Base-by-base conservation (phyloP, 352 stramenopile species). In the Pythium chondricola region DNA sequence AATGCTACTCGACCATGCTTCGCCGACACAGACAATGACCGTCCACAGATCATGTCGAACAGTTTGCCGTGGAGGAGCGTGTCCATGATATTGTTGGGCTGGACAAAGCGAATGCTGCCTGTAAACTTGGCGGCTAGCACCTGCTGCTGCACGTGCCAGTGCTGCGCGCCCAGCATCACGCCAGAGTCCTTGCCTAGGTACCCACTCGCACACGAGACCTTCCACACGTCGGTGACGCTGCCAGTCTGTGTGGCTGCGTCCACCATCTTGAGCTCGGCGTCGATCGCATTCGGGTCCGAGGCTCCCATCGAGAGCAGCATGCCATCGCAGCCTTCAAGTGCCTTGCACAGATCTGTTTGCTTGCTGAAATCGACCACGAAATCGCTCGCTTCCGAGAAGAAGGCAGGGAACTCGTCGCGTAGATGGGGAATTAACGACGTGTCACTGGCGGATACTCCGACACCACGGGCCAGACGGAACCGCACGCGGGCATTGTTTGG, bases 1-100 rank as follows among this genome's bases (percentile, higher is more conserved):
- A 87, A 82, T 17, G 76, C 69, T 9, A 88, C 56, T n/a, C 61
- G 57, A 2, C 74, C 79, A 41, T 33, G 38, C 42, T 83, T 82
- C 16, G 86, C 67, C 17, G 74, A 74, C 26, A 74, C 63, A 0
- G 79, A 91, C 8, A 91, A 48, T 22, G 72, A 86, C 16, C 79
- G 72, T 0, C 72, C 72, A 44, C 73, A 75, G 16, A 91, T 56
- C 62, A 84, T 85, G 18, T 85, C 69, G 17, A 55, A 67, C 49
- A 74, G 8, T 9, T 61, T 63, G 24, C 79, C 79, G 18, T 65
- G 51, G 2, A 85, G 53, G 17, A 88, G 74, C 9, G 51, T 55
- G 37, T 91, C 65, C 79, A 91, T 91, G 14, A 65, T 52, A 9
- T 61, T 81, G 2, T 55, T 52, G 26, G 71, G 64, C 18, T 70